phyloP scores from a whole-genome alignment of 352 stramenopile genomes.

The Aphanomyces invadans region DNA sequence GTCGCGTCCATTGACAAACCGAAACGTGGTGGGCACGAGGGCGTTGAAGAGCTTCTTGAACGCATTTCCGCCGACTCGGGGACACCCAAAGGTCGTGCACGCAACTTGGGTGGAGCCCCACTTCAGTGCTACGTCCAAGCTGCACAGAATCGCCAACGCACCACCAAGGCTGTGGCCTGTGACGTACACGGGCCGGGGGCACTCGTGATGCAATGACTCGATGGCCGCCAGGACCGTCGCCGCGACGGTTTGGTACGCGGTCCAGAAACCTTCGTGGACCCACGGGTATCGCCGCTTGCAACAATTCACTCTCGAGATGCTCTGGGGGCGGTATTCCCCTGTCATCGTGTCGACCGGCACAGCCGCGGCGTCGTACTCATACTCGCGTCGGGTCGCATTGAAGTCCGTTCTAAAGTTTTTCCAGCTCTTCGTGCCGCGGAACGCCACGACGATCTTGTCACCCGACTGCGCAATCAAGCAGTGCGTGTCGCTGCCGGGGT shows the following conservation, averaged over 20 bases:
- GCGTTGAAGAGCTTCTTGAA: constrained; percentile 36
- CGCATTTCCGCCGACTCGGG: constrained; percentile 34
- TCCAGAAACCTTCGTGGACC: constrained; percentile 41
- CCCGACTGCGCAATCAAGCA: constrained; percentile 32
- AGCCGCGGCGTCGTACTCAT: neutral
- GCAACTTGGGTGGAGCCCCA: constrained; percentile 31
- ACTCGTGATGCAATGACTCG: constrained; percentile 24
- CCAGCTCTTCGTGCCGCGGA: constrained; percentile 39
- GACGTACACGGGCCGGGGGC: constrained; percentile 29
- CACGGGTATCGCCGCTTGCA: constrained; percentile 35
- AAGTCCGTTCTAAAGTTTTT: constrained; percentile 39
- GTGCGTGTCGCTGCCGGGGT: constrained; percentile 36
- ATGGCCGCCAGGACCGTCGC: constrained; percentile 29
- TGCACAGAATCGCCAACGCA: constrained; percentile 36
- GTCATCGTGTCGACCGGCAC: neutral
- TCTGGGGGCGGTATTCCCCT: neutral
- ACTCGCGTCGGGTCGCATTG: constrained; percentile 25
- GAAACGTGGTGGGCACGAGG: constrained; percentile 34
- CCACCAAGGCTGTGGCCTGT: constrained; percentile 42
- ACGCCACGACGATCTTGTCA: constrained; percentile 34
- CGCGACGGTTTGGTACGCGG: constrained; percentile 33
- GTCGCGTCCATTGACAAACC: constrained; percentile 38
- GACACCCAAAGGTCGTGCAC: constrained; percentile 40
- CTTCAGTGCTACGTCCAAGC: constrained; percentile 33
- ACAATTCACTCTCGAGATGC: constrained; percentile 1